These are phyloP conservation scores for Capronia americana DNA, from an alignment of 2,329 filamentous ascomycete genomes.

Conservation along the genomic window DNA sequence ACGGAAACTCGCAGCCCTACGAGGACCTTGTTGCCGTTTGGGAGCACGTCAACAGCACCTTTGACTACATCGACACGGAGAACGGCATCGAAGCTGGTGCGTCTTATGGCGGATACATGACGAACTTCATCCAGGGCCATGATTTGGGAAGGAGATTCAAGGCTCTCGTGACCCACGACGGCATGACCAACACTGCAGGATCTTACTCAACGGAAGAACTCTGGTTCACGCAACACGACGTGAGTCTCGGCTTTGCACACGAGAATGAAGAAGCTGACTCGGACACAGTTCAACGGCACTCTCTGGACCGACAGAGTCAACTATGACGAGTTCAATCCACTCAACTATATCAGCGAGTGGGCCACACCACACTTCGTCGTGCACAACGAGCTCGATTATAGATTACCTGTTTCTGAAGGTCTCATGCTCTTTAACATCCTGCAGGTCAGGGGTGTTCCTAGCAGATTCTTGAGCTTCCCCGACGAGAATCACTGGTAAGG, in stretches of 20 bases:
- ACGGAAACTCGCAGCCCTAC: constrained; percentile 63
- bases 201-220: constrained; percentile 59
- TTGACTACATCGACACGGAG: constrained; percentile 48
- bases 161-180: constrained; percentile 86
- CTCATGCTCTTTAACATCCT: constrained; percentile 81
- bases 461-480: constrained; percentile 77
- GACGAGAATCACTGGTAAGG: constrained; percentile 69
- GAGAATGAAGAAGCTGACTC: constrained; percentile 21
- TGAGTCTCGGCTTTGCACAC: constrained; percentile 33
- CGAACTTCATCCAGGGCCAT: constrained; percentile 88
- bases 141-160: constrained; percentile 82
- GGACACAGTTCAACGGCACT: constrained; percentile 53
- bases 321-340: constrained; percentile 75
- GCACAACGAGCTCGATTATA: constrained; percentile 84
- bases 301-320: constrained; percentile 62
- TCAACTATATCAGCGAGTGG: constrained; percentile 70
- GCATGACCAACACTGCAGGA: constrained; percentile 71
- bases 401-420: constrained; percentile 81
- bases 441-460: constrained; percentile 74
- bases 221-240: constrained; percentile 59
- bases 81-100: constrained; percentile 51
- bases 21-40: constrained; percentile 79
- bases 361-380: constrained; percentile 82
- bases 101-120: constrained; percentile 55
- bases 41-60: constrained; percentile 65